Evolutionary conservation across 2,329 filamentous ascomycete genomes (phyloP).

Genomic region (Alternaria sp.): DNA sequence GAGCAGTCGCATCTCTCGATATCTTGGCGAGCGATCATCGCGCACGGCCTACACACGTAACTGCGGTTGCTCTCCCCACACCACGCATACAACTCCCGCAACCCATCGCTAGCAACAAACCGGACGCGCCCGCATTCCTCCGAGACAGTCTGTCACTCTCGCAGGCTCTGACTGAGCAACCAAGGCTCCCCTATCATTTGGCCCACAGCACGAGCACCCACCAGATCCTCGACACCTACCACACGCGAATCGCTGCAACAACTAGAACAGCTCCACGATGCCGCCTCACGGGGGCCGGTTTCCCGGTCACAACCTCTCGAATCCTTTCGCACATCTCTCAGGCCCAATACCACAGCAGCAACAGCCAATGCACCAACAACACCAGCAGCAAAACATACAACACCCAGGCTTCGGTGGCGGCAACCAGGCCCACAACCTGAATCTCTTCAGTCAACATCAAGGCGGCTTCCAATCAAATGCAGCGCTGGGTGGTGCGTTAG

Average conservation of each 20-base stretch:
- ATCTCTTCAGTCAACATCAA: constrained; percentile 58
- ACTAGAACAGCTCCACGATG: constrained; percentile 54
- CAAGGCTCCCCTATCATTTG: neutral
- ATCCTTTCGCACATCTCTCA: constrained; percentile 65
- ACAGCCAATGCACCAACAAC: constrained; percentile 55
- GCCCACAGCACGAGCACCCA: neutral
- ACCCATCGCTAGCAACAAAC: constrained; percentile 3
- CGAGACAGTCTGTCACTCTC: neutral
- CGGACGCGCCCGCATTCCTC: neutral
- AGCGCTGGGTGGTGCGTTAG: constrained; percentile 63
- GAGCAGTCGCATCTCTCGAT: constrained; percentile 19
- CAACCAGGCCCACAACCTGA: constrained; percentile 68
- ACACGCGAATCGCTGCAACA: constrained; percentile 28
- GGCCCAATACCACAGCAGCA: constrained; percentile 51
- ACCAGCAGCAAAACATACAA: constrained; percentile 65
- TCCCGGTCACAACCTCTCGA: constrained; percentile 65
- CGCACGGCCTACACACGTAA: constrained; percentile 15
- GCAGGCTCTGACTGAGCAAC: neutral
- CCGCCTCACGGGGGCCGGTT: constrained; percentile 67
- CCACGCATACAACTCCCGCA: constrained; percentile 8
- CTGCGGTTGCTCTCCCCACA: constrained; percentile 12
- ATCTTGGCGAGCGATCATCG: constrained; percentile 24
- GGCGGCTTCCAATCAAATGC: constrained; percentile 58
- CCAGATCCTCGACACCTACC: neutral
- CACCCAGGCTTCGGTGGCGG: constrained; percentile 71